Base-by-base conservation (phyloP, 345 rosid genomes). In the Mallotus nudiflorus region DNA sequence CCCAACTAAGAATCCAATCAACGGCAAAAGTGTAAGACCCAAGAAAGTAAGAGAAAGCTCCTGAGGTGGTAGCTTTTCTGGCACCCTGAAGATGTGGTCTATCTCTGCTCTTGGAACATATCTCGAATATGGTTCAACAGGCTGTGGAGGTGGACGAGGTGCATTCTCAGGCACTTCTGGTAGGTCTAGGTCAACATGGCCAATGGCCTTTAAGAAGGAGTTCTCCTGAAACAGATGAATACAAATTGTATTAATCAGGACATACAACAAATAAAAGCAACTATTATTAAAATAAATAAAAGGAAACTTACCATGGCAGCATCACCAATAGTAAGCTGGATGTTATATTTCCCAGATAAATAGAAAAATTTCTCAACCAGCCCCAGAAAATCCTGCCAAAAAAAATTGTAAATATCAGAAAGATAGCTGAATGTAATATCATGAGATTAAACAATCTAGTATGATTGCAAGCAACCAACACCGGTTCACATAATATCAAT, bases 131-230 rank as follows among this genome's bases (percentile, higher is more conserved):
- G 85, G 87, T 57, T 92, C 98, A 71, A 83, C 78, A 22, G 88
- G 76, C 72, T 60, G 85, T n/a, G 70, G 66, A 45, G 97, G 96
- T 62, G 91, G 89, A 45, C 76, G 92, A n/a, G 91, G 75, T 35
- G 91, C 97, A 79, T 88, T 96, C 85, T 92, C 99, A 27, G 97
- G 91, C 66, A 91, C 85, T 78, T 91, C 96, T 62, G 99, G 99
- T 58, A 96, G 86, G 79, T 91, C 98, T 58, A 96, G 74, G 69
- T 92, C 97, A 25, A 92, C 45, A 61, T 86, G 78, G 46, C 96
- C 99, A 68, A 96, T 74, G 40, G 82, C 89, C 52, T 70, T 82
- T 59, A 88, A 65, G 72, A 92, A 77, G 65, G 99, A 92, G 77
- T 96, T 91, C 77, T 96, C 98, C 97, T 92, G 92, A 59, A 71